These are phyloP conservation scores for Parastagonospora avenae DNA, from an alignment of 2,329 filamentous ascomycete genomes.

Conservation along the genomic window DNA sequence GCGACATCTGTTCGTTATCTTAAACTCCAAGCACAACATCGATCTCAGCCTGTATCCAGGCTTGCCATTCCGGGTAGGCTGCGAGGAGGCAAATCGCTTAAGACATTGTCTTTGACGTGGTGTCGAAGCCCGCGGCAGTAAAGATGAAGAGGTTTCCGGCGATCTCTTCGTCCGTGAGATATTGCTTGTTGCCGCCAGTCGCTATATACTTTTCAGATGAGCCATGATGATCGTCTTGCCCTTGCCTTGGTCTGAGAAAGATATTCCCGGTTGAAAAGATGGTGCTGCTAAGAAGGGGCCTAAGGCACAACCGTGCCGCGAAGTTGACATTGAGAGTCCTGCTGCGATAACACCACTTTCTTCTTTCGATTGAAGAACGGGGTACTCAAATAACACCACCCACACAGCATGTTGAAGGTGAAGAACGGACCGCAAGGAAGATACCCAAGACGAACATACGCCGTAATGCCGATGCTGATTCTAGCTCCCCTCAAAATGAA, in stretches of 20 bases:
- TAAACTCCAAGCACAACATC: slow-evolving; percentile 31
- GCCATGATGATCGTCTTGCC: background rate
- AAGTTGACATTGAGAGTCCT: too few species aligned
- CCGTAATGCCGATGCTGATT: too few species aligned
- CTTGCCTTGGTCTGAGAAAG: slow-evolving; percentile 1
- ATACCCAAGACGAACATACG: too few species aligned
- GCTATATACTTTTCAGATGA: background rate
- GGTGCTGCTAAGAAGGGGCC: too few species aligned
- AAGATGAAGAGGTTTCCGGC: slow-evolving; percentile 28
- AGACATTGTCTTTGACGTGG: slow-evolving; percentile 53
- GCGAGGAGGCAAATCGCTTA: slow-evolving; percentile 55
- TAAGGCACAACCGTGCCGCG: too few species aligned
- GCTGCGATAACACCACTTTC: too few species aligned
- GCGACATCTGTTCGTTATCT: slow-evolving; percentile 19
- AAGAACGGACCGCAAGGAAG: too few species aligned
- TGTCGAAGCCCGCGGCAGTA: slow-evolving; percentile 27
- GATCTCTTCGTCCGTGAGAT: slow-evolving; percentile 18
- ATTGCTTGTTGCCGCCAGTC: background rate
- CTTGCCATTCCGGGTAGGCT: slow-evolving; percentile 55
- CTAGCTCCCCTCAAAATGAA: too few species aligned
- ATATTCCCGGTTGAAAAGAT: too few species aligned
- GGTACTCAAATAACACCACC: too few species aligned
- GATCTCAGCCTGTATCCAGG: slow-evolving; percentile 58
- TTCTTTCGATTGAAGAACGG: too few species aligned
- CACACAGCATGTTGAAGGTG: too few species aligned